Conservation (phyloP, 1,139 yeast species). For the Schwanniomyces etchellsii region DNA sequence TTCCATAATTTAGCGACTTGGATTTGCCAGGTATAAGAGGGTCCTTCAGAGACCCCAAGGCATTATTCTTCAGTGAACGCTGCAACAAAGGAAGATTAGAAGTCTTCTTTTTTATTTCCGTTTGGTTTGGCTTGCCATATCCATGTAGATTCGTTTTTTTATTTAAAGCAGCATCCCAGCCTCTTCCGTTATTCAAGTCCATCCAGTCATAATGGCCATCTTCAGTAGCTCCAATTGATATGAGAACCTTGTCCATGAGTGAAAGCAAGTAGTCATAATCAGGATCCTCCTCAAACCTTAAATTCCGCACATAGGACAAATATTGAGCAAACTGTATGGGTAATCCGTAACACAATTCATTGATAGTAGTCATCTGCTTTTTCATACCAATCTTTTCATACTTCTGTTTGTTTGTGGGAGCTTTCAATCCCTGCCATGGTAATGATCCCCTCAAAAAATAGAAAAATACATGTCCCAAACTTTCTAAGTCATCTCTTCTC, state of each 20-base stretch:
- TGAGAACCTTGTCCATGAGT: constrained; percentile 39
- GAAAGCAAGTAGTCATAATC: constrained; percentile 52
- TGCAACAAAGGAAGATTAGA: neutral
- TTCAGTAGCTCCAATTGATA: constrained; percentile 29
- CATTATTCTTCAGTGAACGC: neutral
- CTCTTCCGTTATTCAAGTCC: constrained; percentile 74
- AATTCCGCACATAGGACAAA: constrained; percentile 61
- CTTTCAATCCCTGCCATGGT: constrained; percentile 58
- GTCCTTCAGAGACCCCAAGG: neutral
- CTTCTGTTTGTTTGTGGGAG: constrained; percentile 76
- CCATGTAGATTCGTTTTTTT: constrained; percentile 80
- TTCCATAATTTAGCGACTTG: constrained; percentile 14
- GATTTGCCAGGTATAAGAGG: neutral
- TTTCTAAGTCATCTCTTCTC: constrained; percentile 58
- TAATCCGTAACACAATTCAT: constrained; percentile 61
- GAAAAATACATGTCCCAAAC: constrained; percentile 61
- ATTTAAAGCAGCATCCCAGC: constrained; percentile 77
- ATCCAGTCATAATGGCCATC: constrained; percentile 83
- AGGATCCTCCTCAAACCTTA: constrained; percentile 73
- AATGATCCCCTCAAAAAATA: constrained; percentile 57
- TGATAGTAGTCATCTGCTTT: constrained; percentile 65
- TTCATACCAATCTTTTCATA: constrained; percentile 80
- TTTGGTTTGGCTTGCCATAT: constrained; percentile 44
- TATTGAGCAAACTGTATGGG: constrained; percentile 79
- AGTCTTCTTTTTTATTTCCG: neutral